Percentiles rank a stretch among this genome's conserved stretches.
phyloP scores from a whole-genome alignment of 2,329 filamentous ascomycete genomes.

The Fusarium sp. region DNA sequence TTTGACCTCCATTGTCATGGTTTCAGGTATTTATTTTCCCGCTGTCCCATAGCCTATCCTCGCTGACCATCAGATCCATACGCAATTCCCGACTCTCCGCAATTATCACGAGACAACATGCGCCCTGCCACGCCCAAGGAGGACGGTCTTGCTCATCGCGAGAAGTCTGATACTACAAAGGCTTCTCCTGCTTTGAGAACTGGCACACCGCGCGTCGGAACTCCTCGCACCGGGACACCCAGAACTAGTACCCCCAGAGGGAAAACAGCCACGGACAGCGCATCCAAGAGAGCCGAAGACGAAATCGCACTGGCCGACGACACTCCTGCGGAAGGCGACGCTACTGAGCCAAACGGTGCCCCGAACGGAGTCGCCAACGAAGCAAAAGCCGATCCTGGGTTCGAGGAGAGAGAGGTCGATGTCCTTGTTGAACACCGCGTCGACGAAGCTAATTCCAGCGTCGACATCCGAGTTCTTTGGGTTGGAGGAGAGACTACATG shows the following conservation, averaged over 20 bases:
- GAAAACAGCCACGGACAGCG: not conserved
- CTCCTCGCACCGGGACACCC: conserved; percentile 25
- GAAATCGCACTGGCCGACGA: not conserved
- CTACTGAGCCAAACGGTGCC: conserved; percentile 11
- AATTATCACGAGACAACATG: conserved; percentile 22
- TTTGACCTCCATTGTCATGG: conserved; percentile 13
- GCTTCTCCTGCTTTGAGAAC: conserved; percentile 21
- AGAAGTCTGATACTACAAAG: conserved; percentile 22
- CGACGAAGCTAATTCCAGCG: conserved; percentile 38
- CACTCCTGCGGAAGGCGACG: not conserved
- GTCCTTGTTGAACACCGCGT: conserved; percentile 37
- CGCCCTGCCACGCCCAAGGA: conserved; percentile 21
- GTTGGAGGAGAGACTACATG: conserved; percentile 41
- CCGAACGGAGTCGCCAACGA: conserved; percentile 20
- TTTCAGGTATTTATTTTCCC: conserved; percentile 23
- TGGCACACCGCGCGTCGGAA: conserved; percentile 17
- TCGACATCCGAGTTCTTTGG: conserved; percentile 43
- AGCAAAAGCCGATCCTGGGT: conserved; percentile 6
- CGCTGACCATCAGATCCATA: conserved; percentile 40
- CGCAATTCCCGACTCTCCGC: conserved; percentile 38
- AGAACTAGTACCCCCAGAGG: not conserved
- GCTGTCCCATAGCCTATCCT: not conserved
- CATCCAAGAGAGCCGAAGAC: conserved; percentile 1
- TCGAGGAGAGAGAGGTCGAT: conserved; percentile 40
- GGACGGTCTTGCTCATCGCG: conserved; percentile 27